These are phyloP conservation scores for Stephanocyclus meneghinianus DNA, from an alignment of 352 stramenopile genomes.

Conservation along the genomic window DNA sequence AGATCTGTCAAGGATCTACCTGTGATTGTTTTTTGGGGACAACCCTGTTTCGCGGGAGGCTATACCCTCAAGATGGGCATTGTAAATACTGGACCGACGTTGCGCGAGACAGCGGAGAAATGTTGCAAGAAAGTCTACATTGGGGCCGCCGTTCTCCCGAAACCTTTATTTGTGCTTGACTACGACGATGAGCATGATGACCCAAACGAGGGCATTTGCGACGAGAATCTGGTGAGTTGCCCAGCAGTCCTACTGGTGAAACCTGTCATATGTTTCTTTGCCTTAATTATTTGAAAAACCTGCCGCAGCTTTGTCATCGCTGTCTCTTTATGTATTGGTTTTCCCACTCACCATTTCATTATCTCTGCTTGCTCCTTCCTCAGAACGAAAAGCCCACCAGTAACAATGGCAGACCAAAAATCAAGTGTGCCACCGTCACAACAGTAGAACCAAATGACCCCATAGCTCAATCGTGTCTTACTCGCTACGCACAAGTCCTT, in stretches of 20 bases:
- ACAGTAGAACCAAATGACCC: slow-evolving; percentile 40
- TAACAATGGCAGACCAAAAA: slow-evolving; percentile 14
- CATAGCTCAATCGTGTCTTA: slow-evolving; percentile 13
- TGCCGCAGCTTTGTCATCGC: background rate
- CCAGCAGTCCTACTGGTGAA: background rate
- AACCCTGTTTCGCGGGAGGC: too few relatives aligned
- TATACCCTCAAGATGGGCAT: too few relatives aligned
- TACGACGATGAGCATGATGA: slow-evolving; percentile 16
- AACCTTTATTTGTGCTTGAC: slow-evolving; percentile 61
- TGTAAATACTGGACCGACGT: slow-evolving; percentile 9
- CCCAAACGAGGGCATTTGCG: background rate
- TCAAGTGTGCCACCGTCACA: slow-evolving; percentile 42
- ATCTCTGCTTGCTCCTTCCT: background rate
- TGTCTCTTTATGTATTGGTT: background rate
- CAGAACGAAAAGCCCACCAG: background rate
- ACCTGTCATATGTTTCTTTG: background rate
- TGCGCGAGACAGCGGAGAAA: slow-evolving; percentile 53
- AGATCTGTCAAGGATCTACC: too few relatives aligned
- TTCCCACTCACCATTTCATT: background rate
- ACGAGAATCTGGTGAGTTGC: background rate
- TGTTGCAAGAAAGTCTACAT: slow-evolving; percentile 74
- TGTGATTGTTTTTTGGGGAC: too few relatives aligned
- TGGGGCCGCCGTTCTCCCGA: slow-evolving; percentile 68
- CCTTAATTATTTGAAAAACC: background rate
- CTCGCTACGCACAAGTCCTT: slow-evolving; percentile 61